These are phyloP conservation scores for Heterobasidion parviporum DNA, from an alignment of 1,284 basidiomycete species.

Conservation along the genomic window DNA sequence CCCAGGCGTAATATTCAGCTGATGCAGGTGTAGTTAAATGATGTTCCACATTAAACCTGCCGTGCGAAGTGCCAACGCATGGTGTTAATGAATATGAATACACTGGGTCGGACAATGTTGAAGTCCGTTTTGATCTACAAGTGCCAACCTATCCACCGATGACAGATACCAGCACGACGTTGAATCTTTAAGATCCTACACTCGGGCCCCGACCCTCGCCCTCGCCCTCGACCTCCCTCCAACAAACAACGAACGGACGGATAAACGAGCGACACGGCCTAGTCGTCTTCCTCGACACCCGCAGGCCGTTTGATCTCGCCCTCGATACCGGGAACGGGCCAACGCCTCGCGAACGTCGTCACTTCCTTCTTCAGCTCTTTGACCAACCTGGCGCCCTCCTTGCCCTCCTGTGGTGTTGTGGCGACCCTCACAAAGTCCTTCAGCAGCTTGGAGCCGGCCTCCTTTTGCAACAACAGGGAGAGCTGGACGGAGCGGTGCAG, in stretches of 20 bases:
- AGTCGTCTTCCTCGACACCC: slow-evolving; percentile 54
- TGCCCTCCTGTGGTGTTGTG: slow-evolving; percentile 60
- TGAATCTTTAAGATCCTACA: slow-evolving; percentile 12
- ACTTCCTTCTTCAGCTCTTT: slow-evolving; percentile 71
- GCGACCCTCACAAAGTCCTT: slow-evolving; percentile 93
- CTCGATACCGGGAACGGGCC: slow-evolving; percentile 89
- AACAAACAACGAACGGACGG: neutral
- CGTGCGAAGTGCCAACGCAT: neutral
- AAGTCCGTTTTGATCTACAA: slow-evolving; percentile 12
- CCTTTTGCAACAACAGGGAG: slow-evolving; percentile 82
- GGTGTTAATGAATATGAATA: neutral
- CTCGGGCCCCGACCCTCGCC: neutral
- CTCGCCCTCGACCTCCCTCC: neutral
- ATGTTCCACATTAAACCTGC: neutral
- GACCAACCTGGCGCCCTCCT: slow-evolving; percentile 68
- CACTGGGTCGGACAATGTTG: slow-evolving; percentile 12
- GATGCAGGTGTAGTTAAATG: neutral
- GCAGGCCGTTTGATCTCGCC: slow-evolving; percentile 51
- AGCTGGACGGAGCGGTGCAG: slow-evolving; percentile 90
- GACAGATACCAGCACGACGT: slow-evolving; percentile 7
- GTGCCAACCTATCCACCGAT: neutral
- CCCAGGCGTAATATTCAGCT: too few species aligned
- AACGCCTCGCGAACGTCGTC: slow-evolving; percentile 71
- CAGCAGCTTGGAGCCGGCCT: slow-evolving; percentile 90
- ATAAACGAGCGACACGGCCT: neutral